Base-by-base conservation (phyloP, 1,284 basidiomycete genomes). In the Peniophora sp. region DNA sequence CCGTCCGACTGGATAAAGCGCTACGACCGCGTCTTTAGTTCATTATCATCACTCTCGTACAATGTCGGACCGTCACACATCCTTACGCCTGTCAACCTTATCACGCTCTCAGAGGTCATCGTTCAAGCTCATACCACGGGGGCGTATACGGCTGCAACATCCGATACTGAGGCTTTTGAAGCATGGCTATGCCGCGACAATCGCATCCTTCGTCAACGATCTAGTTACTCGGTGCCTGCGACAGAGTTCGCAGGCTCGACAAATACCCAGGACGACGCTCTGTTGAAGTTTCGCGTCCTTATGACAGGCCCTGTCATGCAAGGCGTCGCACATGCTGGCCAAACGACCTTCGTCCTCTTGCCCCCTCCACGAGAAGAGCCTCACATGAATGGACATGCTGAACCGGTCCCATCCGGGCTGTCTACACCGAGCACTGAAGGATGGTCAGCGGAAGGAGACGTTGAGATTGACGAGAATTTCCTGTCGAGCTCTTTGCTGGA, bases 251-350 rank as follows among this genome's bases (percentile, higher is more conserved):
- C 38, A 20, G 38, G 38, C 5, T 41, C 38, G 19, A n/a, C 16
- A 41, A 8, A 5, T n/a, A n/a, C 19, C 8, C 16, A 41, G n/a
- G 38, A 41, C 8, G n/a, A n/a, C 16, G 19, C 38, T 6, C 8
- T 20, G n/a, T 35, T 54, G 5, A 63, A 66, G 34, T 67, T 69
- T 52, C 60, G 55, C 34, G 56, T 84, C 34, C 72, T 75, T 53
- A 73, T 82, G 66, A 59, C 77, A 2, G 80, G 88, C 53, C 91
- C 92, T 1, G 83, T 85, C 22, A 66, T 77, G 19, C 89, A 92
- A 69, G 92, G 92, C 16, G 68, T 74, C 53, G 73, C 78, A 5
- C 64, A 70, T 16, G 65, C 61, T 25, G 74, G 72, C 2, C 61
- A 59, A 23, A 90, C 91, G 1, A 73, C 69, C 43, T 68, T 93